These are phyloP conservation scores for Talaromyces adpressus DNA, from an alignment of 495 filamentous ascomycete species.

Conservation along the genomic window DNA sequence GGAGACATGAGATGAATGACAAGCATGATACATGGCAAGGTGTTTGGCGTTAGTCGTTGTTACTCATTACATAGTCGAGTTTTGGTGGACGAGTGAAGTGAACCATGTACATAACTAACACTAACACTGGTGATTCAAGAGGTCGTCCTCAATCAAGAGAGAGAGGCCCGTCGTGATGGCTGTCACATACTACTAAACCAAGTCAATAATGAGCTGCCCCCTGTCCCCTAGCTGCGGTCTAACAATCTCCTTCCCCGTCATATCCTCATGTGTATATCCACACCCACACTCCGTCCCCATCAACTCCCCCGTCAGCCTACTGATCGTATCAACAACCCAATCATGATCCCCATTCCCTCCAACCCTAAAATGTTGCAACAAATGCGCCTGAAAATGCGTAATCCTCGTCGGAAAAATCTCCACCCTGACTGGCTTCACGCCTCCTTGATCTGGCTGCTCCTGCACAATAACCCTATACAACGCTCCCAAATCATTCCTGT, in stretches of 20 bases:
- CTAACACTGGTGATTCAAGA: not conserved
- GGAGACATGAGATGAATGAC: constrained; percentile 1
- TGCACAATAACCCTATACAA: constrained; percentile 31
- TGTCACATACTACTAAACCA: constrained; percentile 6
- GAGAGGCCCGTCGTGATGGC: not conserved
- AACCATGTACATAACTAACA: not conserved
- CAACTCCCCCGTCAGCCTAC: constrained; percentile 17
- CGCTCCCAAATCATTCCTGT: constrained; percentile 33
- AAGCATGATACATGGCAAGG: constrained; percentile 7
- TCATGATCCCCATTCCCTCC: constrained; percentile 18
- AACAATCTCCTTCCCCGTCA: not conserved
- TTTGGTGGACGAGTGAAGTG: not conserved
- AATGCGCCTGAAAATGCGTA: constrained; percentile 19
- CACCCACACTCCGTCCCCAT: constrained; percentile 9
- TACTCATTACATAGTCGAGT: not conserved
- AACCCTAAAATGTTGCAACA: constrained; percentile 9
- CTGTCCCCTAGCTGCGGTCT: constrained; percentile 13
- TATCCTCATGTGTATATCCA: not conserved
- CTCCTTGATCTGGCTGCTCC: not conserved
- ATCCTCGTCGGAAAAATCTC: constrained; percentile 26
- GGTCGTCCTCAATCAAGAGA: not conserved
- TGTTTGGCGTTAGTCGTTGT: constrained; percentile 6
- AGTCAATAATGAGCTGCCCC: constrained; percentile 24
- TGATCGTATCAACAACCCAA: constrained; percentile 19
- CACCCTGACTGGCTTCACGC: constrained; percentile 13